Evolutionary conservation across 345 rosid species (phyloP), one percentile per base, ranked within the genome.

Genomic region (Boechera retrofracta): DNA sequence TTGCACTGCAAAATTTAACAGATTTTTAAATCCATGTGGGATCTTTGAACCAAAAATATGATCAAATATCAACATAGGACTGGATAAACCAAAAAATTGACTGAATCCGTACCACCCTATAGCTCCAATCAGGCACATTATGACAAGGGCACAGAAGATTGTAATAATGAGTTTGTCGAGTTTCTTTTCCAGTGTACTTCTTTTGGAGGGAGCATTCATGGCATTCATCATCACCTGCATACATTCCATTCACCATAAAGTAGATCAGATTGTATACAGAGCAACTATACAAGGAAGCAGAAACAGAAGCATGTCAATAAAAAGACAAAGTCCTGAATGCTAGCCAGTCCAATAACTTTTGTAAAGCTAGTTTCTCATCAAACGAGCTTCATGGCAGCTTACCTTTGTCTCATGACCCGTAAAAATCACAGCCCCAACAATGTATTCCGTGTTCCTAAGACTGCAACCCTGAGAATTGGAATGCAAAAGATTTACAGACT

Each of bases 221-320:
- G 99, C 86, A 83, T 95, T 95, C 99, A 95, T 95, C 98, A 95
- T 95, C 60, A 95, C 98, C 99, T 92, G 80, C 77, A 82, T 59
- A 71, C 13, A 58, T 72, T 54, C 72, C 70, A 58, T 69, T 64
- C 64, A 76, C 44, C 78, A 78, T 44, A 73, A 61, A 42, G 39
- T 66, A 66, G 52, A 63, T 51, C 75, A 33, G 29, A 24, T 16
- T 42, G 24, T 68, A 26, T 12, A 16, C 16, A 32, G 29, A 18
- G 64, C 18, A 67, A 51, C 44, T 67, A 67, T 26, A 48, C 44
- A 62, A 16, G 54, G 32, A 63, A 32, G 47, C 61, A 28, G 72
- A 35, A 28, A 75, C 58, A 38, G 41, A 38, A 7, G 44, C 44
- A 39, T 39, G 44, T 10, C 41, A 9, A 8, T 39, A 10, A 39